Evolutionary conservation across 495 filamentous ascomycete genomes (phyloP).

Genomic region (Sphaerosporella brunnea): DNA sequence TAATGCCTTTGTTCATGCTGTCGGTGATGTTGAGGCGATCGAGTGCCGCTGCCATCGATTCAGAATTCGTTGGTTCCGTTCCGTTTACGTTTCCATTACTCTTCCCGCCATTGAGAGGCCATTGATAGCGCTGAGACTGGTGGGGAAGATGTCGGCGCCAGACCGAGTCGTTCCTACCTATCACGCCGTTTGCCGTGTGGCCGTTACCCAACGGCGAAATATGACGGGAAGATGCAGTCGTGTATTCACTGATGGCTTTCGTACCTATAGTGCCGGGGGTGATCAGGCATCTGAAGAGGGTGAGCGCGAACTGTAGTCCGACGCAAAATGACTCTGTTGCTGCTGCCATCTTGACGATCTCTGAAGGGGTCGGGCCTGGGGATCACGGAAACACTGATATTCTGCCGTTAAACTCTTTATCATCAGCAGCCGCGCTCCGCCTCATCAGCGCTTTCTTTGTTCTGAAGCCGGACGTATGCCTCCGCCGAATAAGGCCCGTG

Average conservation of each 20-base stretch:
- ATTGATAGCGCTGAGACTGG: no score
- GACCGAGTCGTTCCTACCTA: slow-evolving; percentile 1
- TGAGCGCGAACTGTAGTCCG: slow-evolving; percentile 3
- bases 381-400: slow-evolving; percentile 1
- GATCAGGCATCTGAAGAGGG: slow-evolving; percentile 4
- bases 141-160: slow-evolving; percentile 3
- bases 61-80: not conserved
- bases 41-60: not conserved
- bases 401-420: slow-evolving; percentile 4
- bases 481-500: not conserved
- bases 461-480: slow-evolving; percentile 5
- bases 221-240: not conserved
- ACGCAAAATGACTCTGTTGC: not conserved
- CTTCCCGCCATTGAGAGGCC: slow-evolving; percentile 3
- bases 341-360: slow-evolving; percentile 7
- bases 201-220: not conserved
- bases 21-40: slow-evolving; percentile 6
- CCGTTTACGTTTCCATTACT: not conserved
- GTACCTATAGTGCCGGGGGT: slow-evolving; percentile 3
- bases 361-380: not conserved
- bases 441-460: slow-evolving; percentile 3
- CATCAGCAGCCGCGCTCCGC: slow-evolving; percentile 4
- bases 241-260: slow-evolving; percentile 1
- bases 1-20: slow-evolving; percentile 1
- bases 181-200: not conserved